Evolutionary conservation across 2,329 filamentous ascomycete species (phyloP), one percentile per base, ranked within the genome.

Genomic region (Simplicillium sp.): DNA sequence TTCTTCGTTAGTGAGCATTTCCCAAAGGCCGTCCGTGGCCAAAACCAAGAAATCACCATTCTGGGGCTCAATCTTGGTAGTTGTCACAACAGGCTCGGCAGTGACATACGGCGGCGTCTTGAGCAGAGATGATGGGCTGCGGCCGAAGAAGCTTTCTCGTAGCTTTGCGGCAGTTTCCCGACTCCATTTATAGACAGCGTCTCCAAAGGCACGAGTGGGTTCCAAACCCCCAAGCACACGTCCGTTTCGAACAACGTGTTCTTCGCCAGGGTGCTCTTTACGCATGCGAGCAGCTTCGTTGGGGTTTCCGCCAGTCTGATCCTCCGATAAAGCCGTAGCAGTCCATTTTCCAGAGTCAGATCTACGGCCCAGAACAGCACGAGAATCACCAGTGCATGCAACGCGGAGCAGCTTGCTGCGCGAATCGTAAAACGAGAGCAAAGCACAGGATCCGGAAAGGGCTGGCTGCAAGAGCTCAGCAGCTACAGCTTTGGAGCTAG

Each of bases 1-100:
- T 67, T 98, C 92, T 58, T 98, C 92, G 54, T 97, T 98, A 37
- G 87, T 96, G 46, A 98, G 73, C 92, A 97, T 97, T 65, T 98
- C 92, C 92, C 92, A 98, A 1, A 98, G 73, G 4, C 92, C 92
- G 57, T 98, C 92, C 0, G 92, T 96, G 16, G 92, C 92, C 71
- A 98, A 82, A 46, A 98, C 90, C 11, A 98, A 72, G 54, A 98
- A 98, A 58, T 98, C 92, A 36, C 90, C 89, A 47, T 86, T 86
- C 40, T 87, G 78, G 1, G 92, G 92, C 51, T 90, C 74, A 39
- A 98, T 82, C 60, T 92, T 84, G 36, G 90, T 97, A 1, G 88
- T 95, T 1, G 90, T 97, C 40, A 98, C 78, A 16, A 97, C 75
- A 3, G 92, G 92, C 63, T 98, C 94, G 2, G 92, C 92, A 3